These are phyloP conservation scores for Amphichorda felina DNA, from an alignment of 2,329 filamentous ascomycete genomes.

Conservation along the genomic window DNA sequence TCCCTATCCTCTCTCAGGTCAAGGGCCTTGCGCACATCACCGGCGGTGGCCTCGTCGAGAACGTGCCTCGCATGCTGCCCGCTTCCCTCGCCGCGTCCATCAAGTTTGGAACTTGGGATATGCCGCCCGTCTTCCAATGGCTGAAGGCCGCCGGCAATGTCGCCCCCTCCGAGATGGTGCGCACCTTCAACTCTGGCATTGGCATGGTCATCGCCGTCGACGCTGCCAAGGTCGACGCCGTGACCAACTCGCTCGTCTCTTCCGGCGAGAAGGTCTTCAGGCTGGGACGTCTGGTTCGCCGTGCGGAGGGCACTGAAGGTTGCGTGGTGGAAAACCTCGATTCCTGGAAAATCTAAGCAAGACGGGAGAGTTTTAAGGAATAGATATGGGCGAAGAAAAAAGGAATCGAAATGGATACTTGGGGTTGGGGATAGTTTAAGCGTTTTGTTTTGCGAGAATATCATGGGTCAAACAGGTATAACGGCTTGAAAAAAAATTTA, in stretches of 20 bases:
- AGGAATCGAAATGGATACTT: background rate
- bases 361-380: no score
- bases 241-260: constrained; percentile 44
- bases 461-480: no score
- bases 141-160: constrained; percentile 65
- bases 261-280: constrained; percentile 67
- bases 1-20: constrained; percentile 56
- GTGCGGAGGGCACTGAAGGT: constrained; percentile 25
- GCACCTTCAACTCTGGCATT: constrained; percentile 89
- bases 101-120: constrained; percentile 62
- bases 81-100: constrained; percentile 66
- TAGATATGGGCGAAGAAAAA: no score
- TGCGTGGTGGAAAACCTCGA: constrained; percentile 22
- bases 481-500: no score
- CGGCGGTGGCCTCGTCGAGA: constrained; percentile 84
- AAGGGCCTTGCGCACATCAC: constrained; percentile 97
- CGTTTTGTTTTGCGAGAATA: no score
- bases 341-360: constrained; percentile 11
- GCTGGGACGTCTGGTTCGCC: constrained; percentile 59
- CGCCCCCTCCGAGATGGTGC: constrained; percentile 66
- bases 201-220: constrained; percentile 87
- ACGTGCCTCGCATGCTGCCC: constrained; percentile 89
- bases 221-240: constrained; percentile 46
- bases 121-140: constrained; percentile 78
- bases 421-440: no score